These are phyloP conservation scores for Edaphochlamys debaryana DNA, from an alignment of 139 green algal species.

Conservation along the genomic window DNA sequence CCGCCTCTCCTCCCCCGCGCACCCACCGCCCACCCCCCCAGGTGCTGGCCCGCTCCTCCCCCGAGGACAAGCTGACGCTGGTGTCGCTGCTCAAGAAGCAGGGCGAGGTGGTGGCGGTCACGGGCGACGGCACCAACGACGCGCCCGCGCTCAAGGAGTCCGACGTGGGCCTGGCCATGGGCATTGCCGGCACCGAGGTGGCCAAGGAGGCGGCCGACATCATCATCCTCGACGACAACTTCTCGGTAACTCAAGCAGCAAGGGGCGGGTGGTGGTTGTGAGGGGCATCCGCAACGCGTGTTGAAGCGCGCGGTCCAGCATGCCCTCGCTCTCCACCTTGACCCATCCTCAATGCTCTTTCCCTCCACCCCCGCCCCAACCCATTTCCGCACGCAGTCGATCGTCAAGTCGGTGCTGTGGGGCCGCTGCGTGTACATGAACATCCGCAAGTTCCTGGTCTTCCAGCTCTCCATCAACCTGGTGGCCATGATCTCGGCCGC, in stretches of 20 bases:
- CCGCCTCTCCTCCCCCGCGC: no score
- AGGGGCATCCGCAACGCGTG: no score
- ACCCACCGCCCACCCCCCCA: no score
- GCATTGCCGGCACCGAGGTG: slow-evolving; percentile 94
- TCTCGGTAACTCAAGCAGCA: no score
- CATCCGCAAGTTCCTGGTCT: slow-evolving; percentile 88
- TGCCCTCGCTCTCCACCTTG: no score
- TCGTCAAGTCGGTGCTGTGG: slow-evolving; percentile 97
- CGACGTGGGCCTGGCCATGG: slow-evolving; percentile 98
- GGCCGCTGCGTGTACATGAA: slow-evolving; percentile 94
- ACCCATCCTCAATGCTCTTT: no score
- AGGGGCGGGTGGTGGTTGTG: no score
- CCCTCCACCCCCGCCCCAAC: no score
- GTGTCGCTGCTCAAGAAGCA: slow-evolving; percentile 88
- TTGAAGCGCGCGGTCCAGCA: no score
- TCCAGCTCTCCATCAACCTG: slow-evolving; percentile 95
- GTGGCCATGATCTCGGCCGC: slow-evolving; percentile 94
- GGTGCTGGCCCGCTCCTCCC: slow-evolving; percentile 94
- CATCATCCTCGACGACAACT: slow-evolving; percentile 99
- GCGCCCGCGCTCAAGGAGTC: slow-evolving; percentile 95
- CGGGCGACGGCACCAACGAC: slow-evolving; percentile 97
- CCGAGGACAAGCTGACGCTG: slow-evolving; percentile 94
- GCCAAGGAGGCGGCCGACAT: slow-evolving; percentile 98
- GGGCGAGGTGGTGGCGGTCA: slow-evolving; percentile 98
- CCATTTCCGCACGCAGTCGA: no score